Evolutionary conservation across 352 stramenopile genomes (phyloP).

Genomic region (Aphanomyces cochlioides): DNA sequence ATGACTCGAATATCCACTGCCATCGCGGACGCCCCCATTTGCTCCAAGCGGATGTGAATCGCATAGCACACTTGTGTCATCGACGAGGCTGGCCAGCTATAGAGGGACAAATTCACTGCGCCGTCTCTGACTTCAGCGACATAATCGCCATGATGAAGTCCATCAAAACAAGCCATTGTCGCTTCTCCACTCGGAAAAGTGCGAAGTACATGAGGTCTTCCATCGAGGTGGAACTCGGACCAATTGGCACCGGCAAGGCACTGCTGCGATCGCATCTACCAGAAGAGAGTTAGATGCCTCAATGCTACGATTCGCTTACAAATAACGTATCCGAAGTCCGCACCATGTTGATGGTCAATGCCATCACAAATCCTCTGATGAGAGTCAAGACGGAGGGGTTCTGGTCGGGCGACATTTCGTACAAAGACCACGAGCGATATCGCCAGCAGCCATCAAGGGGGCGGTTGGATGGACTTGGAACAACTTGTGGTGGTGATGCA

Average conservation of each 20-base stretch:
- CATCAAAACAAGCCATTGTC: slow-evolving; percentile 34
- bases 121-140: slow-evolving; percentile 23
- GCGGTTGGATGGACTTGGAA: neutral
- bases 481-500: neutral
- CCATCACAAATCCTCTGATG: slow-evolving; percentile 7
- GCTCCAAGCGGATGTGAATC: too few relatives aligned
- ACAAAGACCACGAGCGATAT: neutral
- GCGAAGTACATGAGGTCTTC: slow-evolving; percentile 58
- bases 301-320: neutral
- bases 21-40: too few relatives aligned
- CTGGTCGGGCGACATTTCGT: neutral
- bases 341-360: neutral
- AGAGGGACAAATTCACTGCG: neutral
- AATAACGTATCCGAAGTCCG: neutral
- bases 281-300: neutral
- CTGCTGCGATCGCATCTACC: slow-evolving; percentile 9
- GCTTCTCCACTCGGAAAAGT: slow-evolving; percentile 55
- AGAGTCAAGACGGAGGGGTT: slow-evolving; percentile 6
- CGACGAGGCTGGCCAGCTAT: neutral
- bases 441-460: neutral
- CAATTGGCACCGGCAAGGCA: neutral
- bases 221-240: slow-evolving; percentile 49
- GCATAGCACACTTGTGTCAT: too few relatives aligned
- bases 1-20: too few relatives aligned
- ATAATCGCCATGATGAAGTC: slow-evolving; percentile 55